Percentiles rank a stretch among this genome's conserved stretches.
Evolutionary conservation across 2,329 filamentous ascomycete species (phyloP).

Genomic region (Cladosporium sp.): DNA sequence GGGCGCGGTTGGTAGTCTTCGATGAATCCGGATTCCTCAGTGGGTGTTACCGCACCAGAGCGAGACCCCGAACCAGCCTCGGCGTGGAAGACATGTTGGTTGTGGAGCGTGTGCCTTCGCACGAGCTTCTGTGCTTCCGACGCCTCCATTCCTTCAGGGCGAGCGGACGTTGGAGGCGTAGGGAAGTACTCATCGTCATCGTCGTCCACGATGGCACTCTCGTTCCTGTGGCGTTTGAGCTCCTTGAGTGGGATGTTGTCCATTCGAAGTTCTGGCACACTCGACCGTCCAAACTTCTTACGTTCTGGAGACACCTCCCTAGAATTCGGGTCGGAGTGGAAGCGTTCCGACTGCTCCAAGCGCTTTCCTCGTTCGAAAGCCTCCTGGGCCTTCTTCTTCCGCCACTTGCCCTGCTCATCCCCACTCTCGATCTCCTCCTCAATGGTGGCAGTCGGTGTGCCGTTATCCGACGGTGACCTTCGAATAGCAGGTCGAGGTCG

Average conservation of each 20-base stretch:
- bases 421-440: slow-evolving; percentile 20
- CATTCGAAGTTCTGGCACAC: slow-evolving; percentile 13
- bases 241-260: slow-evolving; percentile 26
- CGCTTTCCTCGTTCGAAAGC: slow-evolving; percentile 32
- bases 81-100: slow-evolving; percentile 14
- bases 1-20: slow-evolving; percentile 62
- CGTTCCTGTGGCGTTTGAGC: slow-evolving; percentile 25
- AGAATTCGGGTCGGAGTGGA: slow-evolving; percentile 25
- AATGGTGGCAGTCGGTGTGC: slow-evolving; percentile 9
- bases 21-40: slow-evolving; percentile 44
- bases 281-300: not conserved
- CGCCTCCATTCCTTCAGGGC: slow-evolving; percentile 19
- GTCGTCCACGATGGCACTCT: slow-evolving; percentile 18
- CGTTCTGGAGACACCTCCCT: slow-evolving; percentile 25
- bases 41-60: slow-evolving; percentile 46
- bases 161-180: not conserved
- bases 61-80: slow-evolving; percentile 14
- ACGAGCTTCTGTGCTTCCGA: slow-evolving; percentile 43
- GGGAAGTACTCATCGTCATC: slow-evolving; percentile 3
- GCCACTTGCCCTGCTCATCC: slow-evolving; percentile 18
- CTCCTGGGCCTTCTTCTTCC: slow-evolving; percentile 23
- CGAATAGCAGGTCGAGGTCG: slow-evolving; percentile 27
- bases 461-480: slow-evolving; percentile 14
- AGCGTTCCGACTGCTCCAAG: slow-evolving; percentile 25
- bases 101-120: slow-evolving; percentile 31